phyloP scores from a whole-genome alignment of 441 rosid genomes.

The Kokia cookei region DNA sequence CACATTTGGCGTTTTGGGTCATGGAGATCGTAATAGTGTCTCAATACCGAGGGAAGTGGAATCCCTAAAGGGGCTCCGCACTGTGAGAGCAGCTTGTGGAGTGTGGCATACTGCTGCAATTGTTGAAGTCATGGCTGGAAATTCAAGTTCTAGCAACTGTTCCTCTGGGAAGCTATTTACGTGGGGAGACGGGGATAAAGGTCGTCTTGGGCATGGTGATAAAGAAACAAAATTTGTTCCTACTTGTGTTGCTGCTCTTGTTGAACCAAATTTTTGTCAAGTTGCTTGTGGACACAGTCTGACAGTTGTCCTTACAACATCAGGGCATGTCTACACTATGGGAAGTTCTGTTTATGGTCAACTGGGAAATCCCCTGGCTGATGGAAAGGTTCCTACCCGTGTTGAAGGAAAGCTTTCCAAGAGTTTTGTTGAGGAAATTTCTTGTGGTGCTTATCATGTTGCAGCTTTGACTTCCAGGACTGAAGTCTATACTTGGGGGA shows the following conservation, averaged over 20 bases:
- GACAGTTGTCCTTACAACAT: constrained; percentile 83
- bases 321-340: constrained; percentile 85
- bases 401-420: constrained; percentile 87
- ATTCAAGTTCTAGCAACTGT: constrained; percentile 83
- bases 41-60: constrained; percentile 88
- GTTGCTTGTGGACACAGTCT: constrained; percentile 91
- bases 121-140: constrained; percentile 94
- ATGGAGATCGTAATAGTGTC: constrained; percentile 75
- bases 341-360: constrained; percentile 97
- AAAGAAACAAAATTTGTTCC: constrained; percentile 91
- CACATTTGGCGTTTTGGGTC: constrained; percentile 93
- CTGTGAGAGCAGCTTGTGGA: constrained; percentile 90
- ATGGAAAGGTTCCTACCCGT: constrained; percentile 72
- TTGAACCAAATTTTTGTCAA: constrained; percentile 89
- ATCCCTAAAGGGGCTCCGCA: constrained; percentile 91
- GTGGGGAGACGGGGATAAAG: constrained; percentile 98
- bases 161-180: constrained; percentile 92
- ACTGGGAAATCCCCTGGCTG: constrained; percentile 83
- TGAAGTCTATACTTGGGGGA: constrained; percentile 98
- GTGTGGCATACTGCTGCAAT: constrained; percentile 99
- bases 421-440: constrained; percentile 84
- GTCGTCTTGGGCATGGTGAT: constrained; percentile 92
- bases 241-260: constrained; percentile 94
- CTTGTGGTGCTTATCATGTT: constrained; percentile 97
- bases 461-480: constrained; percentile 85